Evolutionary conservation across 257 asterid species (phyloP), one percentile per base, ranked within the genome.

Genomic region (Apocynum venetum): DNA sequence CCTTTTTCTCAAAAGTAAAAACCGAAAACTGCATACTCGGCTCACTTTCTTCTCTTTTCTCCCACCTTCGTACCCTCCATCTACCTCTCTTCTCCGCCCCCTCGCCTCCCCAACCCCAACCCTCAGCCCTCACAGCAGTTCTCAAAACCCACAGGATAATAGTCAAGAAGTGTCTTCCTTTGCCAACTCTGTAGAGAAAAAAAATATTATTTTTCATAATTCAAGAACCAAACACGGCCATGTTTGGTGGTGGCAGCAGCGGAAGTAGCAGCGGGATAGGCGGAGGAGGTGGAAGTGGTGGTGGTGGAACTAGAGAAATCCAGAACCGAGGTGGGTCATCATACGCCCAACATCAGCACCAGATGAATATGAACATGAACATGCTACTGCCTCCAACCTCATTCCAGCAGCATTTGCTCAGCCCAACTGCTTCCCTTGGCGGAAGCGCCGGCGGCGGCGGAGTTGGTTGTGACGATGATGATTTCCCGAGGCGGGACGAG

Each of bases 401-500:
- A 13, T 75, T 74, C 69, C 84, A 75, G 53, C 83, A 52, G 38
- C 77, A 66, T 40, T 77, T 74, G 40, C 78, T 69, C 71, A 48
- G 56, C 51, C 74, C 84, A n/a, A 78, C 79, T 35, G 75, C 76
- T 9, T 13, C 75, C 25, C 8, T 52, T 3, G 76, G 60, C 17
- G 78, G 77, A 6, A 66, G 70, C 66, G 66, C 68, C 31, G 61
- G 76, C 68, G 73, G 61, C 2, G 73, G 73, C 4, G 80, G 70
- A 40, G 81, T 75, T 5, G 82, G 15, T 44, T 86, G 81, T 31
- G 94, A 88, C 0, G 81, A 38, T 43, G 91, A 82, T 41, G 97
- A 91, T 68, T 78, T 90, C 4, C 90, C 93, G 2, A 82, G 70
- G 81, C 86, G 90, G 64, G 97, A 89, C 44, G 93, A 89, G 85